phyloP scores from a whole-genome alignment of 2,329 filamentous ascomycete genomes.

The Exophiala oligosperma region DNA sequence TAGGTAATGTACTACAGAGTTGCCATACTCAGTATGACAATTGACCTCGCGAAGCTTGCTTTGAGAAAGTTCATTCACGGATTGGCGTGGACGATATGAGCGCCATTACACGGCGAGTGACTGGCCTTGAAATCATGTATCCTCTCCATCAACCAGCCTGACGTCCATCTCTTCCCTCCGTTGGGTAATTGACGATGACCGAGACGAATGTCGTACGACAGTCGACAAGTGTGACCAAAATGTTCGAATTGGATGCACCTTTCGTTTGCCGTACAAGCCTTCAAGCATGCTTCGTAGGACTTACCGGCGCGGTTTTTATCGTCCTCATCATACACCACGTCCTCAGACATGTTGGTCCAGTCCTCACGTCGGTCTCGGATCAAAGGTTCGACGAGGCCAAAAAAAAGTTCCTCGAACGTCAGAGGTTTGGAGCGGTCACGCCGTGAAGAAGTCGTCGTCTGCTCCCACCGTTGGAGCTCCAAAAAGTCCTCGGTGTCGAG shows the following conservation, averaged over 20 bases:
- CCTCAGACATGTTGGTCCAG: neutral
- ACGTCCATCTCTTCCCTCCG: neutral
- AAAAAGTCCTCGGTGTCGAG: conserved; percentile 53
- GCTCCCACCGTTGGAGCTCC: conserved; percentile 34
- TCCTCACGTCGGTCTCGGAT: neutral
- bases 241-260: neutral
- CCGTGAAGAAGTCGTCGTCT: neutral
- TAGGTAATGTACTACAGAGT: too few species aligned
- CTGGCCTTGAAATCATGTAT: neutral
- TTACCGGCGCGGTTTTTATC: neutral
- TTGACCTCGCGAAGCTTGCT: too few species aligned
- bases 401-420: neutral
- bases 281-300: neutral
- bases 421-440: neutral
- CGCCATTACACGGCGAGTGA: neutral
- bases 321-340: neutral
- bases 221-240: neutral
- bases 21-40: too few species aligned
- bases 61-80: neutral
- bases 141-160: neutral
- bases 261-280: neutral
- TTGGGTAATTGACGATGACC: neutral
- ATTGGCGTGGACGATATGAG: neutral
- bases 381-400: neutral
- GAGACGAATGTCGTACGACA: neutral